Evolutionary conservation across 768 basidiomycete genomes (phyloP).

Genomic region (Kondoa subrosea): DNA sequence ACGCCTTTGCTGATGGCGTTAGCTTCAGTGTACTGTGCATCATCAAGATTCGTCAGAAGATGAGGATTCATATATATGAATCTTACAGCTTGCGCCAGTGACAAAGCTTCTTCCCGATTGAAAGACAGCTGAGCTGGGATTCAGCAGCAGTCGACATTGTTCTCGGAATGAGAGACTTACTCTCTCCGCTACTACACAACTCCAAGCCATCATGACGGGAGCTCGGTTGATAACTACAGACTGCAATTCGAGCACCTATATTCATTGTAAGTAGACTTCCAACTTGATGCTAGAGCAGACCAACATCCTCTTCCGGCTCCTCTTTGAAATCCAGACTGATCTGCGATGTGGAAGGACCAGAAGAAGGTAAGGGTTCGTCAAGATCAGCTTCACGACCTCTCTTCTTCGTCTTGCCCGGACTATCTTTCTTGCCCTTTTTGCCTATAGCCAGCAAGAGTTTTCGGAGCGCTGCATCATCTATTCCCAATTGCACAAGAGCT

Average conservation of each 20-base stretch:
- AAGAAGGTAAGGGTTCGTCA: conserved; percentile 47
- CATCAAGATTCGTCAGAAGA: conserved; percentile 38
- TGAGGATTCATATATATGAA: too few relatives aligned
- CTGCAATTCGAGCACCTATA: conserved; percentile 48
- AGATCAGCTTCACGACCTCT: conserved; percentile 41
- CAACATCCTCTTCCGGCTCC: conserved; percentile 37
- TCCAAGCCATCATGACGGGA: conserved; percentile 89
- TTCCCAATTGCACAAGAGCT: conserved; percentile 12
- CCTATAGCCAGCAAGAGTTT: not conserved
- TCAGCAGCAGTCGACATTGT: not conserved
- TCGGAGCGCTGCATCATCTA: not conserved
- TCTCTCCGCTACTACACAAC: conserved; percentile 44
- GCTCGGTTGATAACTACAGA: conserved; percentile 67
- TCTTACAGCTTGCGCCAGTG: conserved; percentile 48
- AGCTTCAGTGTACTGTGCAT: conserved; percentile 73
- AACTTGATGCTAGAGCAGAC: not conserved
- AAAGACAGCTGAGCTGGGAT: conserved; percentile 66
- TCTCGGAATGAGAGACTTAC: not conserved
- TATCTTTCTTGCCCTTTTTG: conserved; percentile 11
- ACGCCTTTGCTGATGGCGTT: conserved; percentile 74
- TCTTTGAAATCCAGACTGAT: conserved; percentile 58
- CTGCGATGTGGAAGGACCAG: conserved; percentile 42
- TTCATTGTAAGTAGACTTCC: not conserved
- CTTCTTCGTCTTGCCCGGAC: conserved; percentile 34
- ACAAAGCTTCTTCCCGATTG: conserved; percentile 69